A percentile compares a stretch with the other conserved stretches of the same genome.
Evolutionary conservation across 768 basidiomycete species (phyloP).

Genomic region (Amanita rubescens): DNA sequence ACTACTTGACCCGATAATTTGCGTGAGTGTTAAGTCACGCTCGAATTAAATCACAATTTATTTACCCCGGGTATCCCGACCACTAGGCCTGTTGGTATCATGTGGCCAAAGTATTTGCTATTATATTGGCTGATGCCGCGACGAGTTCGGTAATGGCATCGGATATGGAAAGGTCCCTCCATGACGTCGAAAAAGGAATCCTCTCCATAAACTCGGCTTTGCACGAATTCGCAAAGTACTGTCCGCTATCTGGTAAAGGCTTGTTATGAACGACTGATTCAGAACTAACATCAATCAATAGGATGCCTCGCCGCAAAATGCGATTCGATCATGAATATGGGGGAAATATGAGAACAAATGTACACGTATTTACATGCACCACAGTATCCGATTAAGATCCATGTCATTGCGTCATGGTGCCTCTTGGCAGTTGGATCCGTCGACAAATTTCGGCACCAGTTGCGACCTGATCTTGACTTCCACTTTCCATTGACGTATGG

Average conservation of each 20-base stretch:
- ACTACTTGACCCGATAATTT: slow-evolving; percentile 45
- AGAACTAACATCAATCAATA: not conserved
- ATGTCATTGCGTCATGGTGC: not conserved
- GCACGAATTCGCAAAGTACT: slow-evolving; percentile 6
- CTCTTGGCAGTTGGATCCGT: not conserved
- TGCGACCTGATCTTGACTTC: not conserved
- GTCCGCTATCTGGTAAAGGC: slow-evolving; percentile 5
- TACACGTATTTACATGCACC: not conserved
- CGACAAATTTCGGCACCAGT: not conserved
- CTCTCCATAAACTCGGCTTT: slow-evolving; percentile 3
- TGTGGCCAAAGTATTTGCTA: slow-evolving; percentile 14
- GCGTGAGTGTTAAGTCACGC: slow-evolving; percentile 29
- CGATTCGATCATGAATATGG: not conserved
- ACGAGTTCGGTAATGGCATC: slow-evolving; percentile 4
- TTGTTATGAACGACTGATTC: not conserved
- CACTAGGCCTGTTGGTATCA: slow-evolving; percentile 22
- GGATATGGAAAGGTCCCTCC: slow-evolving; percentile 1
- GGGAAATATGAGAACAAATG: not conserved
- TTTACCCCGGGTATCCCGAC: not conserved
- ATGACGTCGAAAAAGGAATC: slow-evolving; percentile 2
- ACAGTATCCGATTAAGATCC: not conserved
- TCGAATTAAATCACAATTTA: not conserved
- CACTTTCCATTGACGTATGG: not conserved
- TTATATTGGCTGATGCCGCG: slow-evolving; percentile 13
- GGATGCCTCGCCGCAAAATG: slow-evolving; percentile 3